Evolutionary conservation across 495 filamentous ascomycete genomes (phyloP), one percentile per base, ranked within the genome.

Genomic region (Penicillium canariense): DNA sequence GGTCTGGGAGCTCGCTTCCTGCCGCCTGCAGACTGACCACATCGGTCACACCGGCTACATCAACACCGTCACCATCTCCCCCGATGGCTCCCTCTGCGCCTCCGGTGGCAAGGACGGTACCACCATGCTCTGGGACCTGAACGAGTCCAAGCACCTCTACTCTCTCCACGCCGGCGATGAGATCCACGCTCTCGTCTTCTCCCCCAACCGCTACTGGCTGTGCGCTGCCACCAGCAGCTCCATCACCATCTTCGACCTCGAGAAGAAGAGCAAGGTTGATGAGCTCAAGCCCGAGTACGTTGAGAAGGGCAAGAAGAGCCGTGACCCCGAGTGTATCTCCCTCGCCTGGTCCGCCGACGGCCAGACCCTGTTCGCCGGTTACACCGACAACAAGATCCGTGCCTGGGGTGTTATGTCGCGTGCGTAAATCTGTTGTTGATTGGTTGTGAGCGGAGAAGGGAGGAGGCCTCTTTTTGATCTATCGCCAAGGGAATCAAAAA

Each of bases 181-280:
- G 85, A 97, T 99, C 84, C 95, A 99, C 80, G 95, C 94, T 64
- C 93, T 99, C 66, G 95, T 97, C 77, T 99, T 99, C 90, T 97
- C 93, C 40, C 94, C 95, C 71, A 99, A 99, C 88, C 87, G 94
- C 68, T 99, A 99, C 91, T 99, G 94, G 94, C 86, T 99, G 56
- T 99, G 94, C 85, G 94, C 94, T 69, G 94, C 94, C 69, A 99
- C 94, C 55, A 82, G 88, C 70, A 89, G 82, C 80, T 88, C 83
- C 82, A 97, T 99, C 85, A 97, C 96, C 85, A 97, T 99, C 83
- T 99, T 99, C 80, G 94, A 99, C 74, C 85, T 99, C 65, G 94
- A 99, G 90, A 99, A 99, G 92, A 97, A 99, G 90, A 93, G 87
- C 86, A 97, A 97, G 87, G 94, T 99, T 61, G 94, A 99, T 67